These are phyloP conservation scores for Trichoderma koningiopsis DNA, from an alignment of 2,329 filamentous ascomycete species.

Conservation along the genomic window DNA sequence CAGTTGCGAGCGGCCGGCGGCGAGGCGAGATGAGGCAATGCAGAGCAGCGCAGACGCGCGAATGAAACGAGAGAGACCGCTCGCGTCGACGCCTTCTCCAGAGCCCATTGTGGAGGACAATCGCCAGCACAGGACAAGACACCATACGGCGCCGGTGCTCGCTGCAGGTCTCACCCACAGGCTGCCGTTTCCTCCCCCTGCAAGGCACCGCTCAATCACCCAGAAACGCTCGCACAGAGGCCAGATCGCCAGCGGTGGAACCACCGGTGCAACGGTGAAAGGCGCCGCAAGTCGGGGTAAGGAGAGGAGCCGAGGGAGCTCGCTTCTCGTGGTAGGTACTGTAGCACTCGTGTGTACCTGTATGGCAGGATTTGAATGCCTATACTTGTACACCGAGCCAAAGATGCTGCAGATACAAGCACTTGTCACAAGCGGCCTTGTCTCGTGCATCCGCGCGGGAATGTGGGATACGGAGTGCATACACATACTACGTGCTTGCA, in stretches of 20 bases:
- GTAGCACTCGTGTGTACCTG: background rate
- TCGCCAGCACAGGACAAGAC: background rate
- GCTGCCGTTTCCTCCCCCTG: constrained; percentile 10
- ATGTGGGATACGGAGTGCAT: background rate
- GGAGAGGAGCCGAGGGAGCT: background rate
- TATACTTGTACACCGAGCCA: background rate
- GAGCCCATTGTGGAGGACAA: background rate
- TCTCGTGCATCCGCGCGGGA: background rate
- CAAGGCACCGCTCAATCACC: constrained; percentile 24
- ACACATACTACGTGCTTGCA: background rate
- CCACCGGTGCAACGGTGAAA: constrained; percentile 24
- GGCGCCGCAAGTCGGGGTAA: constrained; percentile 21
- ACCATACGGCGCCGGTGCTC: background rate
- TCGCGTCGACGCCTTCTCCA: background rate
- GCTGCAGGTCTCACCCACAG: background rate
- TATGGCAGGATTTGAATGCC: background rate
- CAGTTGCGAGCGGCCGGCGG: background rate
- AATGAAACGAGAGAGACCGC: background rate
- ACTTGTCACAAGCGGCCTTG: background rate
- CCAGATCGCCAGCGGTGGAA: constrained; percentile 27
- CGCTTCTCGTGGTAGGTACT: background rate
- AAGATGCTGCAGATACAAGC: background rate
- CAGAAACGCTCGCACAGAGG: constrained; percentile 15
- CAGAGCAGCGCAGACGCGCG: background rate
- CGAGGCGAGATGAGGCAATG: background rate